Evolutionary conservation across 2,329 filamentous ascomycete species (phyloP), one percentile per base, ranked within the genome.

Genomic region (Fusarium tjaetaba): DNA sequence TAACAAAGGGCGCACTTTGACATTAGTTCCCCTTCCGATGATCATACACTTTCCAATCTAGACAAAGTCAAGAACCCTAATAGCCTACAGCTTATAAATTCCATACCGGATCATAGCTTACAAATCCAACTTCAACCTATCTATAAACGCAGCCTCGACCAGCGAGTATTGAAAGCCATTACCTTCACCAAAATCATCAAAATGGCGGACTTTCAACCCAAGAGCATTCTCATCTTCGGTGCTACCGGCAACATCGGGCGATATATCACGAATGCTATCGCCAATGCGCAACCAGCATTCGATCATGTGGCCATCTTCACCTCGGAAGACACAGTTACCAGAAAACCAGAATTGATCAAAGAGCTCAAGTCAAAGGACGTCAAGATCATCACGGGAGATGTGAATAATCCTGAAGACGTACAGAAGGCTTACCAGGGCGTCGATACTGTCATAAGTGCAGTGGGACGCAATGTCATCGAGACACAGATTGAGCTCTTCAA

Each of bases 391-490:
- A 76, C 65, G 1, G 80, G 80, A 16, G 78, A 81, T 11, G 52
- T 92, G 51, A 86, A 82, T 11, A 74, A 72, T 10, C 57, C 76
- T 4, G 49, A 72, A 2, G 74, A 85, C 88, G 62, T 90, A 82
- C 80, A 90, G 86, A 83, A 84, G n/a, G 90, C 90, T 5, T 92
- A 89, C 72, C 76, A 85, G 72, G 85, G 85, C 9, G 87, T 91
- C 74, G 90, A 93, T 79, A 93, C 91, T 0, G 85, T 93, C 46
- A 82, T 94, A 55, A 91, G 88, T 26, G 88, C 89, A 4, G 85
- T 94, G 3, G 92, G 92, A 6, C 86, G 92, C 57, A 86, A 85
- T n/a, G 89, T 87, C 1, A 87, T 94, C 22, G 84, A 86, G 28
- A 81, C 86, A 14, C 92, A 94, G 76, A 87, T 91, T 64, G 82